Evolutionary conservation across 441 rosid species (phyloP).

Genomic region (Adansonia madagascariensis): DNA sequence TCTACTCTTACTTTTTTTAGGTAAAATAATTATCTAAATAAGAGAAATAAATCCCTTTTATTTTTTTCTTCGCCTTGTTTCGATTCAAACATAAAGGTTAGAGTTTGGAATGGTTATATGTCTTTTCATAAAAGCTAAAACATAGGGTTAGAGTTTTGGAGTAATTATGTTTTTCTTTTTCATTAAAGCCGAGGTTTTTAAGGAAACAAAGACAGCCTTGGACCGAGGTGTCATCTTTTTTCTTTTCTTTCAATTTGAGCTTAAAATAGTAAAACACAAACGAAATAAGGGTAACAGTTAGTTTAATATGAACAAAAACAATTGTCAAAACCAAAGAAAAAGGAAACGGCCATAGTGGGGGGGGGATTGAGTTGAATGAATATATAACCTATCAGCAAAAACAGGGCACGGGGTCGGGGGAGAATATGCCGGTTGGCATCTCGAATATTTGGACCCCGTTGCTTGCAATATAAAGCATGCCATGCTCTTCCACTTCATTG

Average conservation of each 20-base stretch:
- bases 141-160: too few relatives aligned
- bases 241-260: background rate
- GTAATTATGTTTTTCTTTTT: too few relatives aligned
- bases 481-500: background rate
- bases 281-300: background rate
- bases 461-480: background rate
- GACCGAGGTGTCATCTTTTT: too few relatives aligned
- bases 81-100: too few relatives aligned
- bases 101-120: too few relatives aligned
- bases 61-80: too few relatives aligned
- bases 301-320: background rate
- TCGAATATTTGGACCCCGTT: background rate
- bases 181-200: too few relatives aligned
- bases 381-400: background rate
- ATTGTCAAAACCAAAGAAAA: background rate
- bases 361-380: background rate
- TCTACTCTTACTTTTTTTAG: too few relatives aligned
- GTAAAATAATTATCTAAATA: too few relatives aligned
- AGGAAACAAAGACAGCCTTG: background rate
- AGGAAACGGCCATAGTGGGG: background rate
- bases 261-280: too few relatives aligned
- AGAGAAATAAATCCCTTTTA: too few relatives aligned
- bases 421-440: background rate
- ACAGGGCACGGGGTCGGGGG: background rate
- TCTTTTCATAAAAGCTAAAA: too few relatives aligned